Percentiles rank a stretch among this genome's conserved stretches.
These are phyloP conservation scores for Solanum rostratum DNA, from an alignment of 257 asterid species.

Conservation along the genomic window DNA sequence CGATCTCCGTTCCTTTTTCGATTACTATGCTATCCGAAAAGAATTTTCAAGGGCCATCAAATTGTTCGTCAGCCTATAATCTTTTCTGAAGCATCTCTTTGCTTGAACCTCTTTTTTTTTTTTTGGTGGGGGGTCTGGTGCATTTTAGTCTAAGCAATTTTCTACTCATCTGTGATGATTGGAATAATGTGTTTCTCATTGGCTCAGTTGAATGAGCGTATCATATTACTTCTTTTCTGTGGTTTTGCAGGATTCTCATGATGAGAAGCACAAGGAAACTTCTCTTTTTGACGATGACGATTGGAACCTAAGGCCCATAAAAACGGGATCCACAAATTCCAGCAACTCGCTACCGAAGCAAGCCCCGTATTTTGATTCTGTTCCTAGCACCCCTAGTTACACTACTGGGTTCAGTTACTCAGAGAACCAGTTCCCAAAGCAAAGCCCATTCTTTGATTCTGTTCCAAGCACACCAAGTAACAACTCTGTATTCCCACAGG, in stretches of 20 bases:
- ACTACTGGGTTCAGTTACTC: constrained; percentile 14
- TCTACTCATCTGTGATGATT: neutral
- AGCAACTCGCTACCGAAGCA: constrained; percentile 11
- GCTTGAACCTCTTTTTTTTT: neutral
- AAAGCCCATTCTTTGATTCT: constrained; percentile 40
- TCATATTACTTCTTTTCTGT: neutral
- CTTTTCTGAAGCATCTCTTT: neutral
- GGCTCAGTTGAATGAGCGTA: neutral
- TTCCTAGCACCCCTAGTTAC: constrained; percentile 25
- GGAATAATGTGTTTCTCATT: neutral
- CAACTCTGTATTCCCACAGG: constrained; percentile 5
- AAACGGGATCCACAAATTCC: constrained; percentile 30
- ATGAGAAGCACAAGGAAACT: constrained; percentile 27
- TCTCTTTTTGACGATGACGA: constrained; percentile 54
- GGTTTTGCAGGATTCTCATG: constrained; percentile 37
- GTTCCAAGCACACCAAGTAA: constrained; percentile 37
- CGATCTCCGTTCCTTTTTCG: neutral
- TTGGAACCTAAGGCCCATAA: constrained; percentile 79
- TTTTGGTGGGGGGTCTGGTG: neutral
- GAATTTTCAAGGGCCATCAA: neutral
- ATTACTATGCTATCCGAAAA: neutral
- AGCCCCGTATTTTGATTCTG: constrained; percentile 18
- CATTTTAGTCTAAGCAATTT: neutral
- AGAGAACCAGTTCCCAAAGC: constrained; percentile 22
- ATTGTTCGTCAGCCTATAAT: neutral